phyloP scores from a whole-genome alignment of 1,284 basidiomycete species.

The Inonotus obliquus region DNA sequence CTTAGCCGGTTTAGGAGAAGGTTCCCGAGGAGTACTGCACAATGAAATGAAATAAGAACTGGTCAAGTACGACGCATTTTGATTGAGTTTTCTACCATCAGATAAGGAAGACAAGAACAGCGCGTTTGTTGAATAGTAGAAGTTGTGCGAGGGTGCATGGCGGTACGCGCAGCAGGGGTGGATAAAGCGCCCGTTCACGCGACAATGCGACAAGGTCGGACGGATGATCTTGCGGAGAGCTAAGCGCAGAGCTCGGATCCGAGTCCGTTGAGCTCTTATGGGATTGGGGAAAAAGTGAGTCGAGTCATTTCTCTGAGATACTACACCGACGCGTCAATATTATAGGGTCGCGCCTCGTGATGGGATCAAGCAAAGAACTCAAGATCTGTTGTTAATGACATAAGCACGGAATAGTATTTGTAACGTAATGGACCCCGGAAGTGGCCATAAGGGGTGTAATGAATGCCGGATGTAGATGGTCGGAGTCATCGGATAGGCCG shows the following conservation, averaged over 20 bases:
- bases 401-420: background rate
- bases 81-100: too few relatives aligned
- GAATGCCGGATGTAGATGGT: background rate
- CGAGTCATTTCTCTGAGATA: background rate
- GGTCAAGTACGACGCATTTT: too few relatives aligned
- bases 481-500: background rate
- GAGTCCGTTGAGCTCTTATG: background rate
- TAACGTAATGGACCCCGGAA: background rate
- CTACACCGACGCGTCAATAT: background rate
- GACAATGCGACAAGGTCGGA: background rate
- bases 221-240: background rate
- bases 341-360: background rate
- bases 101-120: too few relatives aligned
- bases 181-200: background rate
- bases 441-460: background rate
- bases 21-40: too few relatives aligned
- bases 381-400: background rate
- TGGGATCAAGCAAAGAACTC: too few relatives aligned
- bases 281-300: background rate
- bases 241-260: background rate
- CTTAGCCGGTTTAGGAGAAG: too few relatives aligned
- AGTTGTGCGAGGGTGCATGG: background rate
- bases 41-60: too few relatives aligned
- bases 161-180: background rate
- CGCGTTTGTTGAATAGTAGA: too few relatives aligned